A percentile compares a stretch with the other conserved stretches of the same genome.
Evolutionary conservation across 257 asterid genomes (phyloP).

Genomic region (Solanum megistacrolobum): DNA sequence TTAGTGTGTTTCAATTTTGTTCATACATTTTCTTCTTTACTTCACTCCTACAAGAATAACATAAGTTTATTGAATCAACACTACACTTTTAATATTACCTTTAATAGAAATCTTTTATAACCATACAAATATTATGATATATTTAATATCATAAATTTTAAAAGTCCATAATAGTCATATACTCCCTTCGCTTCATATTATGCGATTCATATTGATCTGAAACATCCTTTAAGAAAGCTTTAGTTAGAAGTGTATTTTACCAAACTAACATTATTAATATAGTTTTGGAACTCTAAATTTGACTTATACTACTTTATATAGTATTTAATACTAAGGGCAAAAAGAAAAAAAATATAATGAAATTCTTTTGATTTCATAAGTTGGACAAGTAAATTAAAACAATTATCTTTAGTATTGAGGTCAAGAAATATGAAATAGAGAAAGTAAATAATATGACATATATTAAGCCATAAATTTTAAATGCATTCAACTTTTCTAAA

Average conservation of each 20-base stretch:
- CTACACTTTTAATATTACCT: not conserved
- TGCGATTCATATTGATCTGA: not conserved
- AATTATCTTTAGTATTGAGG: not conserved
- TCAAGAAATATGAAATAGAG: not conserved
- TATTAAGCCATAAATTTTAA: not conserved
- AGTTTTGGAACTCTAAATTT: not conserved
- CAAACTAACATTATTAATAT: not conserved
- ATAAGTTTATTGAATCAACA: not conserved
- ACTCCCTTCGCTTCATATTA: not conserved
- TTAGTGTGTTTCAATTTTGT: not conserved
- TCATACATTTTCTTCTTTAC: not conserved
- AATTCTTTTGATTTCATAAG: not conserved
- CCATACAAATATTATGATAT: not conserved
- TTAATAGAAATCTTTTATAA: not conserved
- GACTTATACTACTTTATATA: not conserved
- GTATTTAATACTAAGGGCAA: too few relatives aligned
- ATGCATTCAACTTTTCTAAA: not conserved
- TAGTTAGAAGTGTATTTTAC: not conserved
- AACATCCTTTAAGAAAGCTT: too few relatives aligned
- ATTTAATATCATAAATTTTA: not conserved
- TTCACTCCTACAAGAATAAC: not conserved
- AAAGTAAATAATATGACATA: not conserved
- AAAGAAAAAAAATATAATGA: too few relatives aligned
- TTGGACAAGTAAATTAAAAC: too few relatives aligned
- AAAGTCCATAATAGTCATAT: not conserved